Conservation (phyloP, 306 rosid genomes). For the Cucumis hystrix region DNA sequence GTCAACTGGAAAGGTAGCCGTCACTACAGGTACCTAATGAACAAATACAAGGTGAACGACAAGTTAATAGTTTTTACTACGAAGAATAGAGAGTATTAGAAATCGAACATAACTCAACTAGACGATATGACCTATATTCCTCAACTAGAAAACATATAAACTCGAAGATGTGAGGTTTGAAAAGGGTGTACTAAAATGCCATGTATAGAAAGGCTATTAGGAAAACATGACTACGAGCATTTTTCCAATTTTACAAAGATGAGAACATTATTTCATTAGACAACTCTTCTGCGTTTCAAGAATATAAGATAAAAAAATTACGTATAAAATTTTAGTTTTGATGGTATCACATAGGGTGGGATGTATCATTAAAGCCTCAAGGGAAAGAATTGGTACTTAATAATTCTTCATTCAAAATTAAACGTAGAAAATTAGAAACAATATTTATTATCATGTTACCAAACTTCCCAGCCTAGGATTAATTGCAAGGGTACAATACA, state of each 20-base stretch:
- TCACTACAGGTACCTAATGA: conserved; percentile 84
- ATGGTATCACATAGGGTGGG: background rate
- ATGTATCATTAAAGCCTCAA: background rate
- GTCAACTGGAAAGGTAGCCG: conserved; percentile 73
- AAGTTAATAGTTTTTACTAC: background rate
- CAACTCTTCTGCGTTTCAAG: background rate
- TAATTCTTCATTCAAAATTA: background rate
- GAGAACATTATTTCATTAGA: background rate
- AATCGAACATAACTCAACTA: too few relatives aligned
- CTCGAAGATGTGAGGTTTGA: too few relatives aligned
- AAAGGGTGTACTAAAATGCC: background rate
- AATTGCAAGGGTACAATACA: background rate
- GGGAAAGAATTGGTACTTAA: background rate
- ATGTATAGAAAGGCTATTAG: background rate
- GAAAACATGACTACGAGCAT: background rate
- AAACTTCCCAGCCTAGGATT: background rate
- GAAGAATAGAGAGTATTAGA: background rate
- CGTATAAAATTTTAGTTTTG: background rate
- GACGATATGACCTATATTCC: too few relatives aligned
- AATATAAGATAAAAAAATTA: background rate
- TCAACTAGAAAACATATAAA: too few relatives aligned
- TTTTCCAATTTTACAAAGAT: background rate
- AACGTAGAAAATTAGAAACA: background rate
- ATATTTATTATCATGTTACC: background rate
- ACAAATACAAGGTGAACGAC: conserved; percentile 13